Base-by-base conservation (phyloP, 495 filamentous ascomycete species). In the Poronia punctata region DNA sequence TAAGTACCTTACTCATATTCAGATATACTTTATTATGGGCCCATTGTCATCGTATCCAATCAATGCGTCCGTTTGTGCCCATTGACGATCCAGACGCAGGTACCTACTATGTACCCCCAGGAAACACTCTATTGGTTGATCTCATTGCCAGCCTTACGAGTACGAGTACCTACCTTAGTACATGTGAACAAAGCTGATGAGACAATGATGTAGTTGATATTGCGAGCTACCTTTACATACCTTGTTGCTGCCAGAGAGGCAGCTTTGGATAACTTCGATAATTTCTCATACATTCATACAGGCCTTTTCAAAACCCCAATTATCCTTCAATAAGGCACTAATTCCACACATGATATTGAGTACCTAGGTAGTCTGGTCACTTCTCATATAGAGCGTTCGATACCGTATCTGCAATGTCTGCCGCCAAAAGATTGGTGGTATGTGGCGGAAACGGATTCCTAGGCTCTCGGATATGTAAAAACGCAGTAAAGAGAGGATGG, bases 381-480 rank as follows among this genome's bases (percentile, higher is more conserved):
- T 34, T 34, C 28, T 18, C 5, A n/a, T n/a, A n/a, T n/a, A 2
- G 11, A 32, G 14, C 16, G n/a, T 18, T 5, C 29, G 30, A 41
- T 21, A 15, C 7, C 27, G 9, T 12, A 20, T 18, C 5, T 16
- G 2, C 4, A 19, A 66, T 67, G 61, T 59, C 61, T 4, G 51
- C 55, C 5, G 45, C 64, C 18, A 92, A 83, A 66, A 76, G 74
- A 54, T 64, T 98, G 10, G 78, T 97, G 26, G 88, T 98, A 34
- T 90, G 84, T 35, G 92, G 92, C 38, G 92, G 92, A 38, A 95
- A 81, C 55, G 92, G 92, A n/a, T 98, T 98, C 58, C 63, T 98
- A 71, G 88, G 88, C 10, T 88, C 84, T 18, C 72, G 88, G 37
- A 95, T 98, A 64, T 96, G 89, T 66, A 90, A 85, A 74, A 79